Evolutionary conservation across 2,329 filamentous ascomycete genomes (phyloP).

Genomic region (Monilinia vaccinii-corymbosi): DNA sequence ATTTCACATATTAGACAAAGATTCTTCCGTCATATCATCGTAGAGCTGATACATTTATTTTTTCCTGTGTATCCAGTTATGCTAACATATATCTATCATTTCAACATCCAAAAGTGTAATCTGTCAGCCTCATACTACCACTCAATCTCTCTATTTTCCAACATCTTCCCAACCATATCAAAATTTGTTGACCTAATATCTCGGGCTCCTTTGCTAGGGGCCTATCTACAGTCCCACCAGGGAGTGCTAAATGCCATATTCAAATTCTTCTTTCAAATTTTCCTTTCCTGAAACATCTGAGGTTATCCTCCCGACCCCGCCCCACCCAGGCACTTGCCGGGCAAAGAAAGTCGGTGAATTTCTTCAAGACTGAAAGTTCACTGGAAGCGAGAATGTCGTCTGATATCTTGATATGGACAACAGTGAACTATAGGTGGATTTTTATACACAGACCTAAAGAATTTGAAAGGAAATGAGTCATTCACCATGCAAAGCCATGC

Average conservation of each 20-base stretch:
- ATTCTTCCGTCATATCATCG: background rate
- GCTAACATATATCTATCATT: background rate
- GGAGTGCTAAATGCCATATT: too few species aligned
- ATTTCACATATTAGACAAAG: too few species aligned
- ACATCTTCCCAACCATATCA: background rate
- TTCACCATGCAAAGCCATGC: too few species aligned
- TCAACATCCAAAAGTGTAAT: background rate
- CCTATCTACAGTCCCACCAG: too few species aligned
- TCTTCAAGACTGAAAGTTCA: background rate
- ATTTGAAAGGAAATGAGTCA: background rate
- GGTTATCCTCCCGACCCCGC: too few species aligned
- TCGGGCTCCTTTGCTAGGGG: background rate
- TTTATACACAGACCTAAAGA: background rate
- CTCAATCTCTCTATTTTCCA: background rate
- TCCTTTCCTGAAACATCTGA: background rate
- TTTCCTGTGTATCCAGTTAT: background rate
- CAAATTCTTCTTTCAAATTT: too few species aligned
- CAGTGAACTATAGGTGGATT: background rate
- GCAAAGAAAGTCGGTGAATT: background rate
- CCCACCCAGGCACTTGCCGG: background rate
- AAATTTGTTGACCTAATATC: background rate
- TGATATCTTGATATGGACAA: background rate
- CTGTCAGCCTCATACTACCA: background rate
- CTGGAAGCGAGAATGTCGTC: background rate
- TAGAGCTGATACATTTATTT: background rate